Percentiles rank a stretch among this genome's conserved stretches.
Evolutionary conservation across 2,329 filamentous ascomycete genomes (phyloP).

Genomic region (Lizonia empirigonia): DNA sequence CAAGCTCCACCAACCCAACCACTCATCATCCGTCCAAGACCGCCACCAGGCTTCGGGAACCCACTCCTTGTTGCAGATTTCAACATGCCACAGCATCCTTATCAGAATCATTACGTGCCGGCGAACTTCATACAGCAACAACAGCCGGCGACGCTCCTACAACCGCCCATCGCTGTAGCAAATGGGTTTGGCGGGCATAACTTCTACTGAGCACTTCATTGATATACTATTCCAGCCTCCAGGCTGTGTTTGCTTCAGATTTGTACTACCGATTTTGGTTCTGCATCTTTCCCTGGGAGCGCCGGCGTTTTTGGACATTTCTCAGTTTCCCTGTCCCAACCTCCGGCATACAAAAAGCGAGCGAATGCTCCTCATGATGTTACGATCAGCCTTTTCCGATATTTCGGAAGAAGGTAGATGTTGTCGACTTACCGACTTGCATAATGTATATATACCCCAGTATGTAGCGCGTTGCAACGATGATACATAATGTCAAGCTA

Average conservation of each 20-base stretch:
- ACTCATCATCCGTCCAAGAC: conserved; percentile 28
- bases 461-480: conserved; percentile 6
- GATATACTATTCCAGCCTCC: neutral
- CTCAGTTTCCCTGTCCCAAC: neutral
- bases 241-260: neutral
- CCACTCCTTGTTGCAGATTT: conserved; percentile 77
- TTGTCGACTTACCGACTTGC: conserved; percentile 2
- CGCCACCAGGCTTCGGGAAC: conserved; percentile 65
- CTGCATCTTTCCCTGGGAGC: conserved; percentile 6
- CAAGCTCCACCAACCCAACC: conserved; percentile 22
- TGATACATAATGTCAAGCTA: conserved; percentile 13
- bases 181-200: conserved; percentile 30
- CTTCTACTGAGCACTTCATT: conserved; percentile 21
- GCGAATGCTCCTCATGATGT: conserved; percentile 9
- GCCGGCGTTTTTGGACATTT: conserved; percentile 1
- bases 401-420: neutral
- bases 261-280: conserved; percentile 5
- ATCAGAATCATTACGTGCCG: conserved; percentile 79
- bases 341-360: conserved; percentile 7
- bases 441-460: conserved; percentile 15
- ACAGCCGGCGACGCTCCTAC: conserved; percentile 27
- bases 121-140: conserved; percentile 59
- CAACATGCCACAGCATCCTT: conserved; percentile 77
- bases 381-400: conserved; percentile 5
- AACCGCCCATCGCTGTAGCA: conserved; percentile 26